phyloP scores from a whole-genome alignment of 345 rosid species.

The Psidium guajava region DNA sequence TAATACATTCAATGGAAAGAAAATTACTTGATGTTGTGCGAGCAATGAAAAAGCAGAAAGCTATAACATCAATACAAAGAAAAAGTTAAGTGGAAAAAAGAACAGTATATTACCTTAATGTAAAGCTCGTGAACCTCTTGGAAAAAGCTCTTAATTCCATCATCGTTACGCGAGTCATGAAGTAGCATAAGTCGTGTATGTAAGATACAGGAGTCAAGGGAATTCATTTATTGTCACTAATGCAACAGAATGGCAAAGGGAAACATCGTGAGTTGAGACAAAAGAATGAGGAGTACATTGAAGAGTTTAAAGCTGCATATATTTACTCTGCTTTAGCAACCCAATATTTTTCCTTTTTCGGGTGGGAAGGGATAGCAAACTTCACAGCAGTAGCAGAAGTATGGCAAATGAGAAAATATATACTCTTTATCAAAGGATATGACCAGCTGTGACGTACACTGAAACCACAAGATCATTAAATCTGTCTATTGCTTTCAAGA shows the following conservation, averaged over 20 bases:
- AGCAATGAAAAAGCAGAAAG: background rate
- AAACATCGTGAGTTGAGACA: background rate
- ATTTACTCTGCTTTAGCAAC: background rate
- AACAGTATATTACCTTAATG: conserved; percentile 32
- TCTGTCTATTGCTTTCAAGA: conserved; percentile 82
- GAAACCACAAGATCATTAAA: conserved; percentile 93
- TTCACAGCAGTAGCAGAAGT: background rate
- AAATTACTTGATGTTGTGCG: background rate
- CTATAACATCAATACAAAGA: background rate
- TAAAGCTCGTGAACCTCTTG: conserved; percentile 80
- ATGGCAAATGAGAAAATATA: background rate
- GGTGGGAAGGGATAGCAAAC: background rate
- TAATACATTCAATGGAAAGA: background rate
- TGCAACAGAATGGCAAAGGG: background rate
- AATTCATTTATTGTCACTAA: background rate
- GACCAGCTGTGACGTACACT: conserved; percentile 91
- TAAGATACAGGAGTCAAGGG: conserved; percentile 36
- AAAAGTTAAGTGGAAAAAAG: background rate
- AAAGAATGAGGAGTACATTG: background rate
- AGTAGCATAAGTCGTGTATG: conserved; percentile 94
- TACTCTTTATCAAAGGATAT: conserved; percentile 52
- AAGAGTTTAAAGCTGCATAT: background rate
- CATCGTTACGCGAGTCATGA: conserved; percentile 91
- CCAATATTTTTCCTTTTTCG: background rate
- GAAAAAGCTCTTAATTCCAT: conserved; percentile 94